Percentiles rank a stretch among this genome's conserved stretches.
phyloP scores from a whole-genome alignment of 1,139 yeast species.

The Blastobotrys raffinosifermentans region DNA sequence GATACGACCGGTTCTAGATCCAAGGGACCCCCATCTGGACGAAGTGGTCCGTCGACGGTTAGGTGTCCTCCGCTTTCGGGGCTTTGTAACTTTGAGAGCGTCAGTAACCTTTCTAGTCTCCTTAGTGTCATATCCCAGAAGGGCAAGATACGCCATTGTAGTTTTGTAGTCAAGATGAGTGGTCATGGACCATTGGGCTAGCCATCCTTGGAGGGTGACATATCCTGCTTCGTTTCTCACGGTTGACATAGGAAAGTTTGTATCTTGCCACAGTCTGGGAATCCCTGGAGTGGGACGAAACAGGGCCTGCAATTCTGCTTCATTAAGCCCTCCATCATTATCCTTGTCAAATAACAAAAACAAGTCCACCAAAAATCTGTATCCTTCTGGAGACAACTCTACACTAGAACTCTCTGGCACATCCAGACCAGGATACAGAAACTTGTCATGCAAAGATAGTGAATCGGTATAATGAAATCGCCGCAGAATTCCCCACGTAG shows the following conservation, averaged over 20 bases:
- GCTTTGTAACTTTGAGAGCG: slow-evolving; percentile 78
- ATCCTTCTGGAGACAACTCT: slow-evolving; percentile 90
- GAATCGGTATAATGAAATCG: slow-evolving; percentile 90
- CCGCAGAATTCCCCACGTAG: slow-evolving; percentile 89
- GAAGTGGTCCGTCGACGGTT: slow-evolving; percentile 57
- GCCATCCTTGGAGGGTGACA: slow-evolving; percentile 94
- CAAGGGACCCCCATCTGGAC: slow-evolving; percentile 2
- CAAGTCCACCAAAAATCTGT: slow-evolving; percentile 81
- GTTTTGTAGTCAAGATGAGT: slow-evolving; percentile 79
- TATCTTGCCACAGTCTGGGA: slow-evolving; percentile 79
- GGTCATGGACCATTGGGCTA: slow-evolving; percentile 97
- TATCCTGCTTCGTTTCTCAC: slow-evolving; percentile 86
- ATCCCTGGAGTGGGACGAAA: slow-evolving; percentile 91
- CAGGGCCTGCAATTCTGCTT: slow-evolving; percentile 56
- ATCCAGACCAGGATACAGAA: slow-evolving; percentile 69
- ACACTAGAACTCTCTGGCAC: slow-evolving; percentile 76
- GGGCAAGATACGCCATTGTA: slow-evolving; percentile 82
- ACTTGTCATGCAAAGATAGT: slow-evolving; percentile 70
- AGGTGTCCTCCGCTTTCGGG: slow-evolving; percentile 51
- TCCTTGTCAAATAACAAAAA: slow-evolving; percentile 85
- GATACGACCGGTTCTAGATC: not conserved
- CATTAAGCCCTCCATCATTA: slow-evolving; percentile 90
- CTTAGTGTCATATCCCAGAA: slow-evolving; percentile 69
- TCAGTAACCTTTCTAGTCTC: slow-evolving; percentile 38
- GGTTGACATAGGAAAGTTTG: slow-evolving; percentile 78